Evolutionary conservation across 1,139 yeast species (phyloP), one percentile per base, ranked within the genome.

Genomic region (Candida tetrigidarum): DNA sequence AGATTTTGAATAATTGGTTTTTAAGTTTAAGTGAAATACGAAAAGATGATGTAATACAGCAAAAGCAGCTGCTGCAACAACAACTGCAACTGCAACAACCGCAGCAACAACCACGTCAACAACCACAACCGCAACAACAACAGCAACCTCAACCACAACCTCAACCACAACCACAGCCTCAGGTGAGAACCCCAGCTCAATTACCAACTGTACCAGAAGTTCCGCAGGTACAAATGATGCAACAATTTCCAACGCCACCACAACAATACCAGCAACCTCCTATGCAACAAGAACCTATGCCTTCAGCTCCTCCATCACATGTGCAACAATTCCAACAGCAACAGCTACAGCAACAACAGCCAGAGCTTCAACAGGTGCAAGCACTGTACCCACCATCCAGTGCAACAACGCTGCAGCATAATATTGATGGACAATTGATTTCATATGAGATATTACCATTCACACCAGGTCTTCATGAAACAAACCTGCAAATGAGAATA

Each of bases 1-100:
- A 50, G 32, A 45, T 53, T 4, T 53, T 66, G 39, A 63, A 60
- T 42, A 55, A 58, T 18, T 66, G 70, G 70, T 66, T 64, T 41
- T 54, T 59, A 41, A 56, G 56, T 37, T 56, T 64, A 44, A 57
- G 57, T 40, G 62, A 58, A 36, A 54, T 52, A 34, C 48, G 55
- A 27, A 48, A 45, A 26, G 40, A 38, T 34, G 47, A 50, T 15
- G 36, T 19, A n/a, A 38, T 37, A 19, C 16, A 23, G 26, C 38
- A 42, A 27, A 29, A 44, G 16, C 40, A 43, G 14, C 36, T 34
- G 11, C 35, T 27, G 22, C 20, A 30, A 29, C 34, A 28, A 9
- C 37, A 16, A 19, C 30, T n/a, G 9, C 18, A 23, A 11, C 41
- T 5, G 14, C 19, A 15, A 10, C 37, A 34, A 2, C 20, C 12